Conservation (phyloP, 2,329 filamentous ascomycete genomes). For the Fusarium secorum region DNA sequence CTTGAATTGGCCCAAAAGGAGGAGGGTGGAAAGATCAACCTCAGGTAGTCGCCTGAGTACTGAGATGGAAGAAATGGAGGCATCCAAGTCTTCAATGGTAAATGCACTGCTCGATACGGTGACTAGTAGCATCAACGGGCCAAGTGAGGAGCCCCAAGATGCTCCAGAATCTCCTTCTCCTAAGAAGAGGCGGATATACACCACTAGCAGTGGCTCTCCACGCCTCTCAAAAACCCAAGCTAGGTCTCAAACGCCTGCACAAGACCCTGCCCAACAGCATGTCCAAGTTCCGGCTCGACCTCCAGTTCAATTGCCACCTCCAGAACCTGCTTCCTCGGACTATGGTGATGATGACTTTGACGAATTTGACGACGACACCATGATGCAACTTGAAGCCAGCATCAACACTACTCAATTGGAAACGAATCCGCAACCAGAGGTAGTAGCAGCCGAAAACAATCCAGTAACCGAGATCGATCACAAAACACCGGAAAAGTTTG, state of each 20-base stretch:
- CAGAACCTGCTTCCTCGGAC: constrained; percentile 50
- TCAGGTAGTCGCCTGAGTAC: constrained; percentile 45
- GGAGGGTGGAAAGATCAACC: constrained; percentile 63
- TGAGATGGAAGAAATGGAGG: constrained; percentile 52
- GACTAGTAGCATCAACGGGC: constrained; percentile 59
- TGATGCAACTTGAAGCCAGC: constrained; percentile 62
- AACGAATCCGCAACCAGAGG: constrained; percentile 1
- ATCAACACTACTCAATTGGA: constrained; percentile 45
- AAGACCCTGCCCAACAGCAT: background rate
- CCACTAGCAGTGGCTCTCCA: constrained; percentile 39
- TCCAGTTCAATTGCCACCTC: background rate
- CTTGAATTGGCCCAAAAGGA: constrained; percentile 74
- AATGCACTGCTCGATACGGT: constrained; percentile 73
- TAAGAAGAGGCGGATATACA: constrained; percentile 47
- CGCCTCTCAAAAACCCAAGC: constrained; percentile 18
- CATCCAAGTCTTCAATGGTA: constrained; percentile 65
- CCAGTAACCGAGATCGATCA: constrained; percentile 68
- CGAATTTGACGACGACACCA: constrained; percentile 67
- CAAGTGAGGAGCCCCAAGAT: constrained; percentile 44
- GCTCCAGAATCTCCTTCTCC: constrained; percentile 55
- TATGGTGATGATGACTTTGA: constrained; percentile 66
- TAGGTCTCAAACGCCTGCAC: constrained; percentile 2
- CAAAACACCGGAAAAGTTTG: constrained; percentile 61
- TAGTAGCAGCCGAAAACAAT: background rate
- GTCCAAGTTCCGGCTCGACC: background rate